These are phyloP conservation scores for Beauveria varroae DNA, from an alignment of 2,329 filamentous ascomycete species.

Conservation along the genomic window DNA sequence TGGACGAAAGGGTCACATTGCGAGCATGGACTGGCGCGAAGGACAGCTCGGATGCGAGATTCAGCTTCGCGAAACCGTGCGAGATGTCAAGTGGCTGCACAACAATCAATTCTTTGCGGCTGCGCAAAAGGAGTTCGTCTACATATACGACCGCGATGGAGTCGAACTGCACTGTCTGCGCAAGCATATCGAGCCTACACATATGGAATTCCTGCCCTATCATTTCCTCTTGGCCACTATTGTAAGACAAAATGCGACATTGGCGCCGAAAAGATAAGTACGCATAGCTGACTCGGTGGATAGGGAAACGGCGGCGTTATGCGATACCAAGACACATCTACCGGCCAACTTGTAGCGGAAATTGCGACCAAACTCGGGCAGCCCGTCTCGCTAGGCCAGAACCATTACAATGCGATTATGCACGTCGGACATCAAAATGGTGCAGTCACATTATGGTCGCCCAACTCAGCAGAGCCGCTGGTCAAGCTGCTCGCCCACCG, in stretches of 20 bases:
- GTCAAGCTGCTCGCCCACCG: constrained; percentile 87
- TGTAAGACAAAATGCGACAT: constrained; percentile 39
- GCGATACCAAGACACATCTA: constrained; percentile 93
- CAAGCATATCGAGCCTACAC: constrained; percentile 83
- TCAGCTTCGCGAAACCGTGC: constrained; percentile 81
- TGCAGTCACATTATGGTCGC: constrained; percentile 90
- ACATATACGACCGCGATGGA: constrained; percentile 88
- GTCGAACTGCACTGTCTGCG: constrained; percentile 87
- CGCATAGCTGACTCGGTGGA: constrained; percentile 18
- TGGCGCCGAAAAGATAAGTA: constrained; percentile 19
- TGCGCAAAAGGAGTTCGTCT: constrained; percentile 92
- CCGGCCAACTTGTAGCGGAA: constrained; percentile 80
- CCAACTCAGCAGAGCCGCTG: constrained; percentile 76
- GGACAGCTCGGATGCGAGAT: constrained; percentile 88
- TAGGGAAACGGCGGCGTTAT: constrained; percentile 74
- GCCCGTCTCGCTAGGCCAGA: constrained; percentile 77
- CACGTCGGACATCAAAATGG: constrained; percentile 94
- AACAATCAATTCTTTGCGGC: constrained; percentile 94
- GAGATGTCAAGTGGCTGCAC: constrained; percentile 87
- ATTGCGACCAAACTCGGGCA: constrained; percentile 77
- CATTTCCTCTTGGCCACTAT: constrained; percentile 89
- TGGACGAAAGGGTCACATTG: constrained; percentile 88
- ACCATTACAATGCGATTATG: constrained; percentile 85
- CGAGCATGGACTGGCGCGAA: constrained; percentile 92
- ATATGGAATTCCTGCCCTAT: constrained; percentile 94